Conservation (phyloP, 2,329 filamentous ascomycete genomes). For the Neonectria sp. region DNA sequence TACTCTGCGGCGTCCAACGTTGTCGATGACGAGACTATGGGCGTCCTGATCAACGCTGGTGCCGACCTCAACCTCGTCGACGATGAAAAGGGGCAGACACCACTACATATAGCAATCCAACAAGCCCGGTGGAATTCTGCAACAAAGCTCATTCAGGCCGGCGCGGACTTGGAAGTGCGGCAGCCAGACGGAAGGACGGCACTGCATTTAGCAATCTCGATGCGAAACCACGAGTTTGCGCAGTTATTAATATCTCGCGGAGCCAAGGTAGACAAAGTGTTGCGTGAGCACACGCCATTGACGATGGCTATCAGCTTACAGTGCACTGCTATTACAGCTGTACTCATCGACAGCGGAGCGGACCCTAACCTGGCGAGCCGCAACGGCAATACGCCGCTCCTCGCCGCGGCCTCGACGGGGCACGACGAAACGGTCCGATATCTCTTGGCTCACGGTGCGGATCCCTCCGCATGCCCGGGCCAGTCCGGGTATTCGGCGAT, state of each 20-base stretch:
- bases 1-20: slow-evolving; percentile 47
- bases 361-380: slow-evolving; percentile 45
- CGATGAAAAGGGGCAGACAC: slow-evolving; percentile 46
- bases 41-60: slow-evolving; percentile 42
- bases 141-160: slow-evolving; percentile 45
- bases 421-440: slow-evolving; percentile 49
- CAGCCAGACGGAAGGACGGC: slow-evolving; percentile 47
- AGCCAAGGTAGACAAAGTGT: slow-evolving; percentile 44
- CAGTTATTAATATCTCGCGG: slow-evolving; percentile 47
- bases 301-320: slow-evolving; percentile 48
- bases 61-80: slow-evolving; percentile 43
- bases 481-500: slow-evolving; percentile 47
- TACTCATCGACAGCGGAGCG: slow-evolving; percentile 46
- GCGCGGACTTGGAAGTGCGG: slow-evolving; percentile 45
- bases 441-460: slow-evolving; percentile 45
- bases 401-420: slow-evolving; percentile 46
- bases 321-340: slow-evolving; percentile 46
- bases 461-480: slow-evolving; percentile 39
- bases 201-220: slow-evolving; percentile 45
- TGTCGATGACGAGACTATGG: slow-evolving; percentile 47
- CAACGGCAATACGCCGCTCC: slow-evolving; percentile 48
- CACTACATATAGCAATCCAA: slow-evolving; percentile 45
- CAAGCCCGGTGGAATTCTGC: slow-evolving; percentile 43
- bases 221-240: slow-evolving; percentile 48
- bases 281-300: slow-evolving; percentile 46